Base-by-base conservation (phyloP, 1,284 basidiomycete genomes). In the Tylopilus sp. region DNA sequence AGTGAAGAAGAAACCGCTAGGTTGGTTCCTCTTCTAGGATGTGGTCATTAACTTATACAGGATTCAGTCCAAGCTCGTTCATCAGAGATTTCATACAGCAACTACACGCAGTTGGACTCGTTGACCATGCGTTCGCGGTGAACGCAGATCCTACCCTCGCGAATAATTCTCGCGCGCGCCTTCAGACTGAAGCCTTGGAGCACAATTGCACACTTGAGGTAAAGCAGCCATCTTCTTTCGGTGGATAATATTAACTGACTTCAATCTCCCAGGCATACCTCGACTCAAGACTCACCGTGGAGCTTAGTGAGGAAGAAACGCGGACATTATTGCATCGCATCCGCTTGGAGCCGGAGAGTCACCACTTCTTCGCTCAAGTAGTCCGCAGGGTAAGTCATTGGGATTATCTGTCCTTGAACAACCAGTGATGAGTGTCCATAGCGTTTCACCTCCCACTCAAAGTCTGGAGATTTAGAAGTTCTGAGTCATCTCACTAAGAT, bases 401-500 rank as follows among this genome's bases (percentile, higher is more conserved):
- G 37, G 25, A 12, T 25, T 19, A 2, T 33, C 11, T 7, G 15
- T 18, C 21, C 13, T 43, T 33, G 41, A 6, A 16, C 9, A 9
- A 13, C 21, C 31, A 15, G 13, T 7, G 31, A 53, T 35, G 33
- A 44, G 37, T 30, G 26, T 36, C 46, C 42, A 21, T 55, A 89
- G 86, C 74, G 78, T 36, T 84, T 86, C 58, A 66, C 69, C 19
- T 65, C 68, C 15, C 70, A 79, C 26, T 70, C 76, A 6, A 68
- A 69, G 35, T 70, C 74, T 28, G 67, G 76, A 33, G 84, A 89
- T 51, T 72, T 86, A 2, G 88, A 90, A 61, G 67, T 77, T 4
- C 68, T 90, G 29, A 80, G 85, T 42, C 74, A 79, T 54, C 64
- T 87, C 19, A 86, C 84, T 63, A 82, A 78, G 61, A 61, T 82